Percentiles rank a stretch among this genome's conserved stretches.
Conservation (phyloP, 2,329 filamentous ascomycete species). For the Trichoderma sp. region DNA sequence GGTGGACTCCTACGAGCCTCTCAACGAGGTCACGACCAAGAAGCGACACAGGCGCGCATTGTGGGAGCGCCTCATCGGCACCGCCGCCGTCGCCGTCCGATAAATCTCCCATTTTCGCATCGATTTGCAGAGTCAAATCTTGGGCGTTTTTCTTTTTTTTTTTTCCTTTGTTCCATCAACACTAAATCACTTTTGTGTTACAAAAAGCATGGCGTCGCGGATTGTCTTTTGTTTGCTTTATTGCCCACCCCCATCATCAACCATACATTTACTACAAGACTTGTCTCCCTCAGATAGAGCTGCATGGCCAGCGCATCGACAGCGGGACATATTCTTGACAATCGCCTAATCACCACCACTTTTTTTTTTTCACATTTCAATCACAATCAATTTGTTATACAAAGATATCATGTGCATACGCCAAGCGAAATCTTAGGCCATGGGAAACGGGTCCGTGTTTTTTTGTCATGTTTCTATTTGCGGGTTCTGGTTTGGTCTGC, state of each 20-base stretch:
- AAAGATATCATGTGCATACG: slow-evolving; percentile 21
- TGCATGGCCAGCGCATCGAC: slow-evolving; percentile 17
- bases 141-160: not conserved
- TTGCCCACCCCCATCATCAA: not conserved
- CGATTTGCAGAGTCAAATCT: not conserved
- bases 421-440: not conserved
- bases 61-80: slow-evolving; percentile 53
- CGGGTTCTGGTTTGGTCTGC: not conserved
- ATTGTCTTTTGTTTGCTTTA: not conserved
- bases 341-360: slow-evolving; percentile 1
- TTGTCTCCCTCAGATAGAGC: not conserved
- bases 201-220: slow-evolving; percentile 19
- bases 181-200: not conserved
- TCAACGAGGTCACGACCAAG: slow-evolving; percentile 46
- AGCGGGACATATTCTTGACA: slow-evolving; percentile 5
- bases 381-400: slow-evolving; percentile 6
- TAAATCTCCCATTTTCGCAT: slow-evolving; percentile 22
- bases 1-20: slow-evolving; percentile 48
- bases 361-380: not conserved
- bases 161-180: not conserved
- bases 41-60: slow-evolving; percentile 52
- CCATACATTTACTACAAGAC: not conserved
- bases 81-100: slow-evolving; percentile 38
- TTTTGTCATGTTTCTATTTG: slow-evolving; percentile 17
- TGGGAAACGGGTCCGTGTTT: slow-evolving; percentile 1